These are phyloP conservation scores for Aspergillus neotritici DNA, from an alignment of 2,329 filamentous ascomycete genomes.

Conservation along the genomic window DNA sequence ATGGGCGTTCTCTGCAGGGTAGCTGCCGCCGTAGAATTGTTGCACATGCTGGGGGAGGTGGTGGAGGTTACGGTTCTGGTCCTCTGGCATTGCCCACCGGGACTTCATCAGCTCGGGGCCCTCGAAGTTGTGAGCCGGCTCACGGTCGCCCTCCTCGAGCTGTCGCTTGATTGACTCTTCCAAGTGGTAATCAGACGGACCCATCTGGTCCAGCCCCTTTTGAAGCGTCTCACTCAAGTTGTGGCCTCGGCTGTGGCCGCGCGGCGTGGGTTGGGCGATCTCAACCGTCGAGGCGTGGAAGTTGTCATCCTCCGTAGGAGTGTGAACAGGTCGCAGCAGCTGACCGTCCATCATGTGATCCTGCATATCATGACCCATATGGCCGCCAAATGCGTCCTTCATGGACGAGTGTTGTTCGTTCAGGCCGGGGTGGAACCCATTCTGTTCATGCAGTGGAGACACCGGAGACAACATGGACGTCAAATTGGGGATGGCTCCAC, in stretches of 20 bases:
- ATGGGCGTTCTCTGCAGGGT: conserved; percentile 31
- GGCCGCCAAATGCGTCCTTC: conserved; percentile 24
- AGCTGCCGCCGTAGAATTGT: conserved; percentile 31
- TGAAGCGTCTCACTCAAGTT: conserved; percentile 74
- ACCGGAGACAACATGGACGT: conserved; percentile 55
- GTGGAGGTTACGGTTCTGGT: conserved; percentile 21
- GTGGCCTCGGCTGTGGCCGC: conserved; percentile 53
- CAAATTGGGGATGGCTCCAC: conserved; percentile 39
- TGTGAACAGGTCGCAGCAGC: conserved; percentile 25
- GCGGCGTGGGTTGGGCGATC: conserved; percentile 57
- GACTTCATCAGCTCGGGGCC: conserved; percentile 29
- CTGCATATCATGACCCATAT: conserved; percentile 25
- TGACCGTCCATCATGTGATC: conserved; percentile 18
- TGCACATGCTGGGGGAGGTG: conserved; percentile 25
- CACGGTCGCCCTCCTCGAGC: conserved; percentile 66
- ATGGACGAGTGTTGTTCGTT: conserved; percentile 14
- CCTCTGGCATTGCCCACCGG: conserved; percentile 34
- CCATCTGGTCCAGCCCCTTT: conserved; percentile 63
- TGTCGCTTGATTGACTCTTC: conserved; percentile 74
- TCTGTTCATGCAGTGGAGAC: conserved; percentile 56
- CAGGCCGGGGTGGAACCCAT: conserved; percentile 31
- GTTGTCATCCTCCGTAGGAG: conserved; percentile 34
- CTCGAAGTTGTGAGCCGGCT: conserved; percentile 24
- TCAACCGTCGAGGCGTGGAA: conserved; percentile 42
- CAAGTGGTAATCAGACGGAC: conserved; percentile 74